phyloP scores from a whole-genome alignment of 257 asterid genomes.

The Solanum clarkiae region DNA sequence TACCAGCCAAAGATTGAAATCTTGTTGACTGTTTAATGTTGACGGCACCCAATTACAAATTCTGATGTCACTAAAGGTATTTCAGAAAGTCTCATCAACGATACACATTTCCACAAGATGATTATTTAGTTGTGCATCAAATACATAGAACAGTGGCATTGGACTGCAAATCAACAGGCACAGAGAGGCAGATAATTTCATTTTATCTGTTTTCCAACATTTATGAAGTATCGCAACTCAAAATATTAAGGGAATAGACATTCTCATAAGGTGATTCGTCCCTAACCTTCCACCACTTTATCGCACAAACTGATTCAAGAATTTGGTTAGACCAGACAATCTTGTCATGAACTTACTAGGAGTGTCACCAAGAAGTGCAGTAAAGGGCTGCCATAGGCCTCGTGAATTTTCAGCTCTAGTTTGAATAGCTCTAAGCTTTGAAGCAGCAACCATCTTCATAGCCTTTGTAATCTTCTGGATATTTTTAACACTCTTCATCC shows the following conservation, averaged over 20 bases:
- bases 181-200: not conserved
- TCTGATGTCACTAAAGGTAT: not conserved
- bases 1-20: not conserved
- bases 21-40: not conserved
- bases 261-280: not conserved
- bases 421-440: constrained; percentile 92
- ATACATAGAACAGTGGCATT: not conserved
- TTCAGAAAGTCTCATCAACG: not conserved
- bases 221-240: not conserved
- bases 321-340: not conserved
- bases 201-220: not conserved
- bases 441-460: constrained; percentile 99
- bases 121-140: not conserved
- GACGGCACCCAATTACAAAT: not conserved
- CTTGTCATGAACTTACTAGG: constrained; percentile 50
- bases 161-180: not conserved
- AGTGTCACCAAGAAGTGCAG: constrained; percentile 92
- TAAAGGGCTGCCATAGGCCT: constrained; percentile 98
- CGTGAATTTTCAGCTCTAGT: constrained; percentile 82
- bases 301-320: not conserved
- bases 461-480: constrained; percentile 98
- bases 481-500: constrained; percentile 93
- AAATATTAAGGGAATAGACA: not conserved
- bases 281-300: not conserved
- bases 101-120: not conserved